A percentile compares a stretch with the other conserved stretches of the same genome.
Evolutionary conservation across 1,139 yeast genomes (phyloP).

Genomic region (Magnusiomyces suaveolens): DNA sequence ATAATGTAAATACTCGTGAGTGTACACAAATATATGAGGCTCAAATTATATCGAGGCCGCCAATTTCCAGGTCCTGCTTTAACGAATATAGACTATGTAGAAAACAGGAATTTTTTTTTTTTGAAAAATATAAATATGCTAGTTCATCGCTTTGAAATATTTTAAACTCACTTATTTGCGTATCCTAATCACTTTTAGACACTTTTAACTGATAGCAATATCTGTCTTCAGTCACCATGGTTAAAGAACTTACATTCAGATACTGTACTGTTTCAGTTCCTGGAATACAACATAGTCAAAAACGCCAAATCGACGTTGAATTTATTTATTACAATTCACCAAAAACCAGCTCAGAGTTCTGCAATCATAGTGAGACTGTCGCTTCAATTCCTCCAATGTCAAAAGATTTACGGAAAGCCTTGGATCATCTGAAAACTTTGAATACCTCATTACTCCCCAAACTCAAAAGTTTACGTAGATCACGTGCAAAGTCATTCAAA

Average conservation of each 20-base stretch:
- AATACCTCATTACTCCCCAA: neutral
- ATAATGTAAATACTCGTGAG: neutral
- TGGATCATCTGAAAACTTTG: constrained; percentile 5
- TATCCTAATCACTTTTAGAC: neutral
- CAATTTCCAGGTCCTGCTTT: neutral
- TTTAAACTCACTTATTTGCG: neutral
- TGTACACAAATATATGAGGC: neutral
- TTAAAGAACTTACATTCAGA: neutral
- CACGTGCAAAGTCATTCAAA: neutral
- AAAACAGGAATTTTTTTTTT: too few species aligned
- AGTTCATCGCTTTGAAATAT: neutral
- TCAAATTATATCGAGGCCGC: neutral
- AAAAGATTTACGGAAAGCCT: constrained; percentile 3
- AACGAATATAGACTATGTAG: neutral
- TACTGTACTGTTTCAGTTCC: neutral
- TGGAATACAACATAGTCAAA: neutral
- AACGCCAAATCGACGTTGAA: neutral
- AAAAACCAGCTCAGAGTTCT: constrained; percentile 7
- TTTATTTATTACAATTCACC: constrained; percentile 10
- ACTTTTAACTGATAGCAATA: neutral
- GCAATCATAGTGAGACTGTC: constrained; percentile 8
- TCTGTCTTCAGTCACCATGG: too few species aligned
- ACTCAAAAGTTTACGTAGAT: neutral
- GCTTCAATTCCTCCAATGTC: constrained; percentile 11
- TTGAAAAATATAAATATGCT: too few species aligned